Percentiles rank a stretch among this genome's conserved stretches.
Conservation (phyloP, 2,329 filamentous ascomycete species). For the Colletotrichum musicola region DNA sequence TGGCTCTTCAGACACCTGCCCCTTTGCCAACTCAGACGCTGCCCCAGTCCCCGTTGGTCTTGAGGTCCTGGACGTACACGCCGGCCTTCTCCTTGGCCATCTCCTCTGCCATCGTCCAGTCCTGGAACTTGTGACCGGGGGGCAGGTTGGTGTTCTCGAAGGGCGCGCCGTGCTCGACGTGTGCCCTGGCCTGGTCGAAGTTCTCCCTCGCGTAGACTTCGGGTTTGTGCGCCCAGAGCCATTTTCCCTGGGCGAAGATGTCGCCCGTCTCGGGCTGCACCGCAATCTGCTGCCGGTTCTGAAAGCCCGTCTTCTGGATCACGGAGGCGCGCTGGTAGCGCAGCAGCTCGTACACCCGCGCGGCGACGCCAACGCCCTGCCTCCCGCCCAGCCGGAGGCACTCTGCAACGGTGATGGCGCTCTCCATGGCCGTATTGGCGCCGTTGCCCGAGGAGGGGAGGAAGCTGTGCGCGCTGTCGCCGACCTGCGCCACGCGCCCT, state of each 20-base stretch:
- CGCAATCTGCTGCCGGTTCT: neutral
- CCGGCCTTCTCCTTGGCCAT: constrained; percentile 9
- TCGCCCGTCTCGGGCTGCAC: neutral
- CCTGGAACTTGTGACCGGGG: neutral
- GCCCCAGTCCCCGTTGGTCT: neutral
- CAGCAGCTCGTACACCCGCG: neutral
- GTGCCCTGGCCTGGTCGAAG: neutral
- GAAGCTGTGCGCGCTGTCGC: constrained; percentile 42
- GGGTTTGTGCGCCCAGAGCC: constrained; percentile 5
- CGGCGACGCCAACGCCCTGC: neutral
- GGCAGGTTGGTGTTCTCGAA: constrained; percentile 9
- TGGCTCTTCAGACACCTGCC: too few relatives aligned
- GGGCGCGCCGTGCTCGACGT: neutral
- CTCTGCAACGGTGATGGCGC: constrained; percentile 37
- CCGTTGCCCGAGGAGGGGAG: constrained; percentile 40
- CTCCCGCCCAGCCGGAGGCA: neutral
- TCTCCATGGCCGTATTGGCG: constrained; percentile 41
- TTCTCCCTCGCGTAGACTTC: neutral
- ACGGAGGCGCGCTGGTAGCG: neutral
- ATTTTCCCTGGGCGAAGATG: neutral
- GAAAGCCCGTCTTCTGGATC: neutral
- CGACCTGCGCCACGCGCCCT: constrained; percentile 40
- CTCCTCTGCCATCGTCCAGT: constrained; percentile 3
- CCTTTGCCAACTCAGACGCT: too few relatives aligned
- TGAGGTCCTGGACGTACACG: neutral